phyloP scores from a whole-genome alignment of 495 filamentous ascomycete genomes.

The Daldinia vernicosa region DNA sequence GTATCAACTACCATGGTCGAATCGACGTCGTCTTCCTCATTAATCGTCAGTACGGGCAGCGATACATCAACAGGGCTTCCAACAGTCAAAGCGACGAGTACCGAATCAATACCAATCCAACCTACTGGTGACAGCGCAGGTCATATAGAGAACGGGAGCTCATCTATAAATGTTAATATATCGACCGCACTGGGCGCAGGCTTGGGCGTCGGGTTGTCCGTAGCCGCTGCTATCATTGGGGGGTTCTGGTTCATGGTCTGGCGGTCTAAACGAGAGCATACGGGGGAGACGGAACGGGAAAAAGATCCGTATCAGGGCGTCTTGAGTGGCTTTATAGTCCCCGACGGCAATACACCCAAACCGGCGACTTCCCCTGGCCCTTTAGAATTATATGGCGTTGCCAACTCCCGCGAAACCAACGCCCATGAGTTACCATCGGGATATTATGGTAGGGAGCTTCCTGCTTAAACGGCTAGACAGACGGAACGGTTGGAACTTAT shows the following conservation, averaged over 20 bases:
- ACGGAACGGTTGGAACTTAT: not conserved
- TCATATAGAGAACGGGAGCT: not conserved
- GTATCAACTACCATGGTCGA: not conserved
- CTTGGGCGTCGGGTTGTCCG: constrained; percentile 21
- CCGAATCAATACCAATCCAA: not conserved
- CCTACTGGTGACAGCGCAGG: not conserved
- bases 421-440: constrained; percentile 8
- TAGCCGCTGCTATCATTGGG: constrained; percentile 17
- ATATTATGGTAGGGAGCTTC: constrained; percentile 10
- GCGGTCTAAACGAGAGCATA: constrained; percentile 11
- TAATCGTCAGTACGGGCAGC: not conserved
- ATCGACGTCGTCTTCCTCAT: not conserved
- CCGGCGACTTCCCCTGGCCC: not conserved
- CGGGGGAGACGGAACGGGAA: not conserved
- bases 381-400: not conserved
- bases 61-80: not conserved
- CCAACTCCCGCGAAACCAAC: not conserved
- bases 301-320: not conserved
- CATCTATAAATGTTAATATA: not conserved
- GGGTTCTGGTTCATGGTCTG: constrained; percentile 23
- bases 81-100: not conserved
- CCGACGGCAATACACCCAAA: not conserved
- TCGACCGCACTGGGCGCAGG: constrained; percentile 19
- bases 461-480: not conserved
- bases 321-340: not conserved